Evolutionary conservation across 2,329 filamentous ascomycete species (phyloP), one percentile per base, ranked within the genome.

Genomic region (Podosphaera xanthii): DNA sequence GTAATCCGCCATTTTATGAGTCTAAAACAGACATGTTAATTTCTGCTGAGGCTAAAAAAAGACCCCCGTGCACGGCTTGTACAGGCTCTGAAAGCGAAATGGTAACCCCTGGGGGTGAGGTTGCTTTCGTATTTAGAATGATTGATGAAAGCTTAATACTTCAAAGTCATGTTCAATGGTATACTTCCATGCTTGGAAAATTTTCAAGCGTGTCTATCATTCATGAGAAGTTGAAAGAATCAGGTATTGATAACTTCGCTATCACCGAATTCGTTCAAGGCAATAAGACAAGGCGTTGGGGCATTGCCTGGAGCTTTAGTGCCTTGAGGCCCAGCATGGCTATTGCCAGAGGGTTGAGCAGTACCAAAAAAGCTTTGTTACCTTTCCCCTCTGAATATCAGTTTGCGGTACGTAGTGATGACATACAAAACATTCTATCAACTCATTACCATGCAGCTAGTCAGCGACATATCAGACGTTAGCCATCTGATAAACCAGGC

Each of bases 1-100:
- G 85, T 63, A 98, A 98, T 64, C 92, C 92, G 0, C 92, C 92
- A 0, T 98, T 98, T 72, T 97, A 96, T 73, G 71, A 75, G n/a
- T 89, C 86, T 0, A 72, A 77, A 2, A 71, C 76, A 4, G 88
- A 94, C 57, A 79, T 96, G 70, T 64, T 77, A 2, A 71, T 74
- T 3, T 84, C 83, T 1, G 84, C 86, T 0, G 70, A 74, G 14
- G 71, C 76, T 44, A 95, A 96, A 69, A 71, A 76, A 2, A 75
- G 77, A 0, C 81, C 81, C 0, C 85, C 90, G 0, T 79, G 79
- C 59, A 84, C 86, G 0, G 82, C 84, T 56, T 81, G 81, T 67
- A 94, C 90, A 0, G 92, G 91, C 5, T 79, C 85, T 0, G 76
- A 80, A 0, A 75, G 82, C 0, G 92, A 98, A 70, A 96, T 97